Evolutionary conservation across 1,284 basidiomycete genomes (phyloP), one percentile per base, ranked within the genome.

Genomic region (Entoloma clypeatum): DNA sequence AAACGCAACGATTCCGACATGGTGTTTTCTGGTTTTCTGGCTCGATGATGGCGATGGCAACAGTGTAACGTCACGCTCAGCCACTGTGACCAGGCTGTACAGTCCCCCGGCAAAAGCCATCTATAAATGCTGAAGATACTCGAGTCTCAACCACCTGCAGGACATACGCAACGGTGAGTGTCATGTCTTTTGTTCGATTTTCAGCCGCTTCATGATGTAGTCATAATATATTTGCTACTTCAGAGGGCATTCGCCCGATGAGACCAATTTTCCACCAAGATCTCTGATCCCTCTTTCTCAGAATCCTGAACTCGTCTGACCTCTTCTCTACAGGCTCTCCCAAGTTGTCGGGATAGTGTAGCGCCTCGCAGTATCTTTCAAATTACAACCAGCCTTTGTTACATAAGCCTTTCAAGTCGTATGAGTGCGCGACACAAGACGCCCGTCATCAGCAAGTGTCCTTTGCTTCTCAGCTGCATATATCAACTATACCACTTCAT

Each of bases 1-100:
- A 88, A 96, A 64, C 86, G 85, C 65, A 96, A 74, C 61, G 81
- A 83, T 74, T 94, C 92, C 56, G 81, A 66, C 91, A 93, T 74
- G 58, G 83, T 71, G 61, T 68, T 67, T 60, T 57, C 54, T 52
- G 55, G 50, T 55, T 59, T 62, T 64, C 56, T 57, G 57, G 57
- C 63, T 62, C 62, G 62, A 59, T 46, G 56, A 50, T 41, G 56
- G 51, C 52, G 51, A 49, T 53, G 48, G 39, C 22, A 41, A 44
- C 36, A 38, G 21, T 43, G 49, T 52, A 39, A 46, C 54, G 71
- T 73, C 72, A 75, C 73, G 41, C 34, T 33, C 53, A 79, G 79
- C 79, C 79, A 81, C 79, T 55, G 75, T 79, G 67, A 77, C 69
- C 48, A 16, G 49, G 57, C 65, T 69, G 52, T 65, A 68, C 55